Evolutionary conservation across 331 rosid genomes (phyloP), one percentile per base, ranked within the genome.

Genomic region (Quercus tomentella): DNA sequence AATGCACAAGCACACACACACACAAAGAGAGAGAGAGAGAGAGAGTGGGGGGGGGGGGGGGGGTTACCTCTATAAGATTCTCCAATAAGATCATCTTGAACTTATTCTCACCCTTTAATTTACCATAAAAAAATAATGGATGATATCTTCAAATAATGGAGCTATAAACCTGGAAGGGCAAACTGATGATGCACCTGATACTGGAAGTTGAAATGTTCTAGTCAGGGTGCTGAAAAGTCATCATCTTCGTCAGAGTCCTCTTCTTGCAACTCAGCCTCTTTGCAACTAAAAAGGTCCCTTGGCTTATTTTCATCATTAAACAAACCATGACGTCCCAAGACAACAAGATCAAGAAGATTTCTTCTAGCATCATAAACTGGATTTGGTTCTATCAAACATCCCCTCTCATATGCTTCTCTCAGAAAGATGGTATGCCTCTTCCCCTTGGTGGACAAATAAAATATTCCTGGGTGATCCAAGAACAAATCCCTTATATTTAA

Each of bases 391-490:
- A 91, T 82, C 81, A 95, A 82, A 79, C 94, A 83, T 28, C 92
- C 96, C 78, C 93, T 85, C 83, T 91, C 97, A 76, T 91, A 95
- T 69, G 97, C 97, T 87, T 93, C 99, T 84, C 99, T 95, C 58
- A 91, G 77, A 86, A 95, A 95, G 70, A 95, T 93, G 5, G 98
- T 89, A 74, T 93, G 97, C 33, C 80, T 85, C 85, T 95, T 95
- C 56, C 99, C 98, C 86, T 95, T 95, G 56, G 94, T 95, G 21
- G 97, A 95, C 84, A 95, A 84, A 86, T 95, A 93, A 82, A 93
- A 95, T 21, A 93, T 91, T 76, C 99, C 98, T 0, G 99, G 99
- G 83, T 95, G 99, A 77, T 95, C 99, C 88, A 93, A 72, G 84
- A 95, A 95, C 77, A 95, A 65, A 80, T 93, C 98, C 85, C 99